A percentile compares a stretch with the other conserved stretches of the same genome.
Conservation (phyloP, 2,329 filamentous ascomycete species). For the Xylariaceae sp. region DNA sequence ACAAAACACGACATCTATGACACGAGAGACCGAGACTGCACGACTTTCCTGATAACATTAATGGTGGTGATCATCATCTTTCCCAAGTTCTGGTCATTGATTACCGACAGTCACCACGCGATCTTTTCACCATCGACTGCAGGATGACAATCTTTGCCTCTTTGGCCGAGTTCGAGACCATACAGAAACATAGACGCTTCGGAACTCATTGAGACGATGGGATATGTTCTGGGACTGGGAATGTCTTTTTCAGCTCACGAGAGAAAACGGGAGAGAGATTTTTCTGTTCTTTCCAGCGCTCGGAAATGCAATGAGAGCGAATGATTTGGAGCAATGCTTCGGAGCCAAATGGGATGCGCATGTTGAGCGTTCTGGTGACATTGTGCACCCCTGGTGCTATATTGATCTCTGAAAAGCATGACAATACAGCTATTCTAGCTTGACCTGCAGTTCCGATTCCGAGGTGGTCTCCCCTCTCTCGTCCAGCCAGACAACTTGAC, state of each 20-base stretch:
- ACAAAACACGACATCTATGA: too few relatives aligned
- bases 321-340: slow-evolving; percentile 15
- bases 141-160: slow-evolving; percentile 5
- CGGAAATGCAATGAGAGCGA: slow-evolving; percentile 13
- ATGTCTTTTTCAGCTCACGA: slow-evolving; percentile 1
- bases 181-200: slow-evolving; percentile 5
- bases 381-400: too few relatives aligned
- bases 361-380: too few relatives aligned
- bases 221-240: slow-evolving; percentile 7
- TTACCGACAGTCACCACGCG: background rate
- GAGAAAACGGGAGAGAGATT: slow-evolving; percentile 11
- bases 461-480: too few relatives aligned
- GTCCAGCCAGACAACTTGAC: too few relatives aligned
- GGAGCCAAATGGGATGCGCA: too few relatives aligned
- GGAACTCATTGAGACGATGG: slow-evolving; percentile 3
- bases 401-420: too few relatives aligned
- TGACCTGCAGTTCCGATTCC: too few relatives aligned
- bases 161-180: slow-evolving; percentile 7
- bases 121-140: slow-evolving; percentile 1
- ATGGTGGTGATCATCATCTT: slow-evolving; percentile 1
- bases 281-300: slow-evolving; percentile 14
- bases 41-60: too few relatives aligned
- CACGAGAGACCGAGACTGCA: too few relatives aligned
- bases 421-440: too few relatives aligned
- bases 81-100: background rate